Percentiles rank a stretch among this genome's conserved stretches.
Evolutionary conservation across 331 rosid species (phyloP).

Genomic region (Pyracantha coccinea): DNA sequence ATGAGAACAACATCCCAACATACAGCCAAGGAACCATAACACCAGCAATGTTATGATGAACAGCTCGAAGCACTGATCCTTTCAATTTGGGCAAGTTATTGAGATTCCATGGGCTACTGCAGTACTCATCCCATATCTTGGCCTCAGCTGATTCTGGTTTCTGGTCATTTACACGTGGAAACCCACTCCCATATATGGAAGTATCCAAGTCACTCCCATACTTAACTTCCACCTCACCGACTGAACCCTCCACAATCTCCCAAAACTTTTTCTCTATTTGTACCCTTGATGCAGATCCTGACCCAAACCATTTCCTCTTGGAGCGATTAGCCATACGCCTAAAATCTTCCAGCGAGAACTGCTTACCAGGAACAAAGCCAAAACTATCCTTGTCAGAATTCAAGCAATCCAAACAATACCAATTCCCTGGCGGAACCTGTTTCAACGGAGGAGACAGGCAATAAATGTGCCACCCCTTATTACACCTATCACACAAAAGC

Average conservation of each 20-base stretch:
- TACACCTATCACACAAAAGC: conserved; percentile 95
- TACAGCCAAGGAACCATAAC: conserved; percentile 99
- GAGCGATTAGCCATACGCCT: conserved; percentile 74
- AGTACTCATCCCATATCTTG: conserved; percentile 74
- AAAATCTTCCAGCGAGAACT: conserved; percentile 64
- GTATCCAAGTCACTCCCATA: conserved; percentile 97
- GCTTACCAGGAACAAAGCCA: conserved; percentile 91
- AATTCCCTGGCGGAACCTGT: conserved; percentile 78
- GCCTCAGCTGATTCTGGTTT: conserved; percentile 62
- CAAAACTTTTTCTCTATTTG: conserved; percentile 93
- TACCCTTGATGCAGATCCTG: conserved; percentile 68
- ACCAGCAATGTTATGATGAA: conserved; percentile 90
- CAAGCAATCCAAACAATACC: conserved; percentile 93
- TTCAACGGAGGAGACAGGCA: conserved; percentile 91
- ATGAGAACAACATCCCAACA: conserved; percentile 95
- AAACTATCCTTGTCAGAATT: conserved; percentile 87
- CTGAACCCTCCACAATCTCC: conserved; percentile 93
- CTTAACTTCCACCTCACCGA: conserved; percentile 93
- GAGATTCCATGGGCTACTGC: conserved; percentile 86
- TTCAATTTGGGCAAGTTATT: conserved; percentile 90
- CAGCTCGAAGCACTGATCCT: conserved; percentile 85
- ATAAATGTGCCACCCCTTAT: conserved; percentile 92
- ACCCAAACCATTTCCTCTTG: conserved; percentile 91
- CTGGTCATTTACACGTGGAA: conserved; percentile 61
- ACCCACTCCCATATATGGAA: conserved; percentile 83